Percentiles rank a stretch among this genome's conserved stretches.
phyloP scores from a whole-genome alignment of 208 protist genomes.

The Chromosphaera perkinsii region DNA sequence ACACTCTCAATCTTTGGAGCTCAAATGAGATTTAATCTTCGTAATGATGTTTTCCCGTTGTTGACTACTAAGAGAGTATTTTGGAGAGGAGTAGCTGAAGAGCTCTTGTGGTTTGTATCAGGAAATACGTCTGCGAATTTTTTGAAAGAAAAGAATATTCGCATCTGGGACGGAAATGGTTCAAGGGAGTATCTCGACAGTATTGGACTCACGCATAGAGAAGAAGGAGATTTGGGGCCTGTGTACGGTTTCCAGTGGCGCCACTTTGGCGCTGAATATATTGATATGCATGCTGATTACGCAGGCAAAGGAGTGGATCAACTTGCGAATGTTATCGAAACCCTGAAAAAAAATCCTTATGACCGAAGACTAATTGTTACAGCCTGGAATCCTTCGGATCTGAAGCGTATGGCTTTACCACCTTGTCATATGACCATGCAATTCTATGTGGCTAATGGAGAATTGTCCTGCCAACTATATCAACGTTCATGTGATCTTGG shows the following conservation, averaged over 20 bases:
- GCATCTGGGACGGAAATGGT: slow-evolving; percentile 97
- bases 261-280: slow-evolving; percentile 92
- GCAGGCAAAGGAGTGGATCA: slow-evolving; percentile 83
- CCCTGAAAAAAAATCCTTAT: slow-evolving; percentile 81
- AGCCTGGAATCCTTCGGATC: slow-evolving; percentile 89
- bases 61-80: slow-evolving; percentile 97
- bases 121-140: slow-evolving; percentile 86
- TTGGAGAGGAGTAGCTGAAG: slow-evolving; percentile 87
- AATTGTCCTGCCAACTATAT: slow-evolving; percentile 56
- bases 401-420: slow-evolving; percentile 91
- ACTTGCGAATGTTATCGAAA: slow-evolving; percentile 66
- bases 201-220: slow-evolving; percentile 66
- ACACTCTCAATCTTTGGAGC: slow-evolving; percentile 87
- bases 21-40: slow-evolving; percentile 90
- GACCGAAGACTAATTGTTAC: slow-evolving; percentile 88
- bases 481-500: slow-evolving; percentile 69
- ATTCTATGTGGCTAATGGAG: slow-evolving; percentile 31
- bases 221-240: slow-evolving; percentile 89
- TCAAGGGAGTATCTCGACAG: slow-evolving; percentile 87
- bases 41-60: slow-evolving; percentile 82
- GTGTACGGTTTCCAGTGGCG: slow-evolving; percentile 99
- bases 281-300: slow-evolving; percentile 66
- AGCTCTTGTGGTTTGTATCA: slow-evolving; percentile 95
- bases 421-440: slow-evolving; percentile 90
- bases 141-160: slow-evolving; percentile 75